Percentiles rank a stretch among this genome's conserved stretches.
phyloP scores from a whole-genome alignment of 768 basidiomycete genomes.

The Lactifluus echinatus region DNA sequence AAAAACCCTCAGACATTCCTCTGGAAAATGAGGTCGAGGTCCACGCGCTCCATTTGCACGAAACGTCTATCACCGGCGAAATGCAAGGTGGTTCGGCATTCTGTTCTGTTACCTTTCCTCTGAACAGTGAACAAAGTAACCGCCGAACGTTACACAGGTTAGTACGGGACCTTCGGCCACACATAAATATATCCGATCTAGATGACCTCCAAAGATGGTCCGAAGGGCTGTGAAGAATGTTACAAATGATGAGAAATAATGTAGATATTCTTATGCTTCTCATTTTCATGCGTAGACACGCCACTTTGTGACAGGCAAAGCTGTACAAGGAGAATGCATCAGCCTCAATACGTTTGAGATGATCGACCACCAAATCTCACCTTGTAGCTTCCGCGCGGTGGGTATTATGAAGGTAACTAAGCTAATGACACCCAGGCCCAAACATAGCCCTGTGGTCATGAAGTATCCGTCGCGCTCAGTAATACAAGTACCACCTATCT shows the following conservation, averaged over 20 bases:
- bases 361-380: constrained; percentile 35
- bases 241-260: neutral
- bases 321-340: constrained; percentile 30
- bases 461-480: constrained; percentile 92
- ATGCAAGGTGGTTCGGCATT: no score
- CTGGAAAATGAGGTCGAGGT: no score
- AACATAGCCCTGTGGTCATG: constrained; percentile 69
- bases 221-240: neutral
- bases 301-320: constrained; percentile 63
- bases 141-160: no score
- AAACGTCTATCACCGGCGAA: no score
- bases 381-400: constrained; percentile 77
- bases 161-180: neutral
- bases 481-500: constrained; percentile 70
- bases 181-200: neutral
- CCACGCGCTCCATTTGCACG: no score
- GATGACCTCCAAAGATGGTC: neutral
- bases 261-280: neutral
- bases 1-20: no score
- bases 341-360: neutral
- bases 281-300: constrained; percentile 44
- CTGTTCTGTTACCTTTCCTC: no score
- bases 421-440: constrained; percentile 64
- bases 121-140: no score
- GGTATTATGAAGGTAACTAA: constrained; percentile 75